Evolutionary conservation across 257 asterid genomes (phyloP).

Genomic region (Euphrasia confusa): DNA sequence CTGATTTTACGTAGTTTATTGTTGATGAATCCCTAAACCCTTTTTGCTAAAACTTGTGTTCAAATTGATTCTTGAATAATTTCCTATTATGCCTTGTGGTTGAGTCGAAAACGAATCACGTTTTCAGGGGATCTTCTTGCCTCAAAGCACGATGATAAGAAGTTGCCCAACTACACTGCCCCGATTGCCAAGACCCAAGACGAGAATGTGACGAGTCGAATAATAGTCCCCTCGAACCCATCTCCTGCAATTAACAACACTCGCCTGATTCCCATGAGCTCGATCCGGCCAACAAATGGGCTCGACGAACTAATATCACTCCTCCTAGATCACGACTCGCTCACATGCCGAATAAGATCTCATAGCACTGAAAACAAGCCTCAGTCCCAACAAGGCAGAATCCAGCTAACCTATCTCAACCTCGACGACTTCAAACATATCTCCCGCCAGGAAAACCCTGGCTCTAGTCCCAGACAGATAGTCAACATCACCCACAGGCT

Average conservation of each 20-base stretch:
- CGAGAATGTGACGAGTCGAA: conserved; percentile 21
- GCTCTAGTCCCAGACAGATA: conserved; percentile 42
- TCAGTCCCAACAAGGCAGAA: conserved; percentile 35
- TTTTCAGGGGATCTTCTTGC: conserved; percentile 50
- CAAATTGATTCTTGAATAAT: too few species aligned
- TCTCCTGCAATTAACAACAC: conserved; percentile 27
- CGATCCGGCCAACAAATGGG: conserved; percentile 36
- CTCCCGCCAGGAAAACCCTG: conserved; percentile 46
- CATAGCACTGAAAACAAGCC: conserved; percentile 23
- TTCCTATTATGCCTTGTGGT: background rate
- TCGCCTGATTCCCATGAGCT: conserved; percentile 27
- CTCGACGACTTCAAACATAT: conserved; percentile 72
- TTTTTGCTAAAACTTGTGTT: background rate
- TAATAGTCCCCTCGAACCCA: conserved; percentile 30
- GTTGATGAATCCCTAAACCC: too few species aligned
- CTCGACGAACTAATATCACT: conserved; percentile 42
- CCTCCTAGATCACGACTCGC: conserved; percentile 42
- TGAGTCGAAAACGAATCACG: too few species aligned
- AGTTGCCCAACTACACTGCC: conserved; percentile 28
- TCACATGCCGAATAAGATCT: conserved; percentile 40
- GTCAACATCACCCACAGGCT: conserved; percentile 76
- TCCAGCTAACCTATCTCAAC: conserved; percentile 55
- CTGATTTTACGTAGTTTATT: too few species aligned
- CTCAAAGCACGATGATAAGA: conserved; percentile 34
- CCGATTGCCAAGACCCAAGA: conserved; percentile 33